Base-by-base conservation (phyloP, 192 early-diverging fungal genomes). In the Entomortierella lignicola region DNA sequence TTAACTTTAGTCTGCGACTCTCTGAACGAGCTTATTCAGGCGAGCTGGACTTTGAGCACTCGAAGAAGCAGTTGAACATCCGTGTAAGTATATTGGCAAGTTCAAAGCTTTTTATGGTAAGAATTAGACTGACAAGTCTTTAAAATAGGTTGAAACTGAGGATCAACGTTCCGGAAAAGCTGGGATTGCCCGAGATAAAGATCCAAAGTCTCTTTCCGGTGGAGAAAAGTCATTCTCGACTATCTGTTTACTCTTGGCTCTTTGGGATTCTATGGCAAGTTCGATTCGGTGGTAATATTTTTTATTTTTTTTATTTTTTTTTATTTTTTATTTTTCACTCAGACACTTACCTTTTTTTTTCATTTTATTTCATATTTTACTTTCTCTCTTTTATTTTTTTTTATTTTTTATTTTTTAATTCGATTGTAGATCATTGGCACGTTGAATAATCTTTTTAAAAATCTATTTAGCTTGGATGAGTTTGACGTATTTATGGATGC, bases 401-500 rank as follows among this genome's bases (percentile, higher is more conserved):
- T 42, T 48, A 23, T 27, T n/a, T n/a, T n/a, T n/a, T n/a, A n/a
- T n/a, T n/a, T n/a, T n/a, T n/a, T n/a, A n/a, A n/a, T n/a, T n/a
- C n/a, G n/a, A n/a, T n/a, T n/a, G n/a, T n/a, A n/a, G n/a, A n/a
- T n/a, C n/a, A n/a, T n/a, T n/a, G n/a, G n/a, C n/a, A n/a, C n/a
- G n/a, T n/a, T n/a, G n/a, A n/a, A n/a, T n/a, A n/a, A n/a, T n/a
- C n/a, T n/a, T n/a, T n/a, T n/a, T n/a, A n/a, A n/a, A n/a, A n/a
- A n/a, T n/a, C n/a, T n/a, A n/a, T n/a, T n/a, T 74, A 88, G 88
- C 25, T 83, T 99, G 71, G 98, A 99, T 74, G 98, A 99, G 87
- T 99, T 97, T 88, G 98, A 99, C 79, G 97, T 99, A 25, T 99
- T 96, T 70, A 97, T 97, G 96, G 98, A 99, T 80, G 94, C 95